A percentile compares a stretch with the other conserved stretches of the same genome.
These are phyloP conservation scores for Daldinia loculata DNA, from an alignment of 495 filamentous ascomycete genomes.

Conservation along the genomic window DNA sequence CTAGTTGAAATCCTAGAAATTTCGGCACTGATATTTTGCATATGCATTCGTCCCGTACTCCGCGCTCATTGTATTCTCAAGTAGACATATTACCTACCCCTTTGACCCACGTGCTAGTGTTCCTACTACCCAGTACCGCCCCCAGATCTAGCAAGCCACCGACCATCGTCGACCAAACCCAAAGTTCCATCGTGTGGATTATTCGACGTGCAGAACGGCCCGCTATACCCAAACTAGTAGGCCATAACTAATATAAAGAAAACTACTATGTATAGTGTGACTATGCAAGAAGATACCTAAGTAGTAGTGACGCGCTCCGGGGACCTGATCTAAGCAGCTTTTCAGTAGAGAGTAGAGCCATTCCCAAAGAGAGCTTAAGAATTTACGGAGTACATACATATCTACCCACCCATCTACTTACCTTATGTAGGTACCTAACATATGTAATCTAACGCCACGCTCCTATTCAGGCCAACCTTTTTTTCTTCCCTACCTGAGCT, in stretches of 20 bases:
- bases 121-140: conserved; percentile 18
- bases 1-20: conserved; percentile 23
- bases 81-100: conserved; percentile 36
- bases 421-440: conserved; percentile 4
- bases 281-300: neutral
- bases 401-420: neutral
- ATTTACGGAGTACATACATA: conserved; percentile 6
- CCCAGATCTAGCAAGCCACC: conserved; percentile 37
- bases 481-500: conserved; percentile 4
- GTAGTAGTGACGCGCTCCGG: neutral
- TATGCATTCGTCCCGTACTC: conserved; percentile 23
- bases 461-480: conserved; percentile 8
- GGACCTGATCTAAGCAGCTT: neutral
- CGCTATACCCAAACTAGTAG: neutral
- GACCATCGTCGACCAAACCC: conserved; percentile 8
- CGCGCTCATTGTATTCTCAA: conserved; percentile 16
- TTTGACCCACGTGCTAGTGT: conserved; percentile 35
- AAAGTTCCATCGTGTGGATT: conserved; percentile 5
- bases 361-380: neutral
- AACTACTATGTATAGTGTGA: neutral
- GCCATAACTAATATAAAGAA: neutral
- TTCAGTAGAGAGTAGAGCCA: neutral
- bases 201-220: neutral
- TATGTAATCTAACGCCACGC: conserved; percentile 4
- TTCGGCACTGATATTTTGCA: conserved; percentile 33